Evolutionary conservation across 129 eudicot species (phyloP).

Genomic region (Tagetes patula): DNA sequence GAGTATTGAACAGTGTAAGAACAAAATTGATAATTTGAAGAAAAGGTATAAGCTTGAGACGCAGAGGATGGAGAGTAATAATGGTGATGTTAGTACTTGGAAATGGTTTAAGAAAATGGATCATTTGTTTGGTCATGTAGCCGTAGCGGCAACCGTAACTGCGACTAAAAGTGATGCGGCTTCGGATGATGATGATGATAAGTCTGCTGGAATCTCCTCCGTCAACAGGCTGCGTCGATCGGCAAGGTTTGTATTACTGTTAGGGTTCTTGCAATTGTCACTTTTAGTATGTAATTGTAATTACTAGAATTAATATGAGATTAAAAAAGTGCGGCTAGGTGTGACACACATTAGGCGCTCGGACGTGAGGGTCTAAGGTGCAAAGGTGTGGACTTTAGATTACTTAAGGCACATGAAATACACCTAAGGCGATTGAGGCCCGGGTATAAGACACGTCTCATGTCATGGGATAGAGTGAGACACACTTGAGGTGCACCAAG

Average conservation of each 20-base stretch:
- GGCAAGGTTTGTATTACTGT: conserved; percentile 30
- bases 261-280: too few relatives aligned
- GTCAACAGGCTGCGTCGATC: conserved; percentile 27
- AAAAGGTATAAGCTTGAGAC: conserved; percentile 44
- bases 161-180: conserved; percentile 20
- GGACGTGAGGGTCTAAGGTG: too few relatives aligned
- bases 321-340: too few relatives aligned
- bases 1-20: conserved; percentile 50
- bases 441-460: too few relatives aligned
- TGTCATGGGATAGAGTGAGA: too few relatives aligned
- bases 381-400: too few relatives aligned
- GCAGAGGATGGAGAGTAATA: conserved; percentile 33
- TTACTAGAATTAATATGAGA: too few relatives aligned
- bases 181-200: conserved; percentile 40
- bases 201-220: conserved; percentile 26
- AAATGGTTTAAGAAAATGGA: conserved; percentile 40
- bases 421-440: too few relatives aligned
- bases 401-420: too few relatives aligned
- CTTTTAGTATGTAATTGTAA: too few relatives aligned
- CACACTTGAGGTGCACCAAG: too few relatives aligned
- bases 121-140: conserved; percentile 16
- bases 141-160: not conserved
- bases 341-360: too few relatives aligned
- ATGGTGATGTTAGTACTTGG: conserved; percentile 32
- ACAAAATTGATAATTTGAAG: conserved; percentile 50